phyloP scores from a whole-genome alignment of 179 eudicot species.

The Spinacia oleracea region DNA sequence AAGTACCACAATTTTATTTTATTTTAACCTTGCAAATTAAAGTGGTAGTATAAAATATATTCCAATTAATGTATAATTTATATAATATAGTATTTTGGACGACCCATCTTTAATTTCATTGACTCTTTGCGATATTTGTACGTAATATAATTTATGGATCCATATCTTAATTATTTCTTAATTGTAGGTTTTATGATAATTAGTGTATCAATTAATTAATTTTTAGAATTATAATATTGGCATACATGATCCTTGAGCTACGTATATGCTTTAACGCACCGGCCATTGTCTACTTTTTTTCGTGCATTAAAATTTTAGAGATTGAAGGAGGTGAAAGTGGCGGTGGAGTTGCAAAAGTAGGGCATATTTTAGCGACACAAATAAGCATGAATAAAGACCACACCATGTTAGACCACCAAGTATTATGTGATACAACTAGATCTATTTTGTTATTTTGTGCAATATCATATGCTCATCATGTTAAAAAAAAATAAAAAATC shows the following conservation, averaged over 20 bases:
- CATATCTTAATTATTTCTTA: too few relatives aligned
- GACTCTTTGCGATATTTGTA: conserved; percentile 25
- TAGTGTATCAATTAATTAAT: too few relatives aligned
- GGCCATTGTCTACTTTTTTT: conserved; percentile 5
- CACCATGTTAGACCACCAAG: too few relatives aligned
- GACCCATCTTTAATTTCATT: background rate
- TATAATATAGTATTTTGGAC: background rate
- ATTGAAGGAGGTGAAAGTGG: background rate
- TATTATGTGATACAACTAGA: too few relatives aligned
- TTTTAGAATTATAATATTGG: background rate
- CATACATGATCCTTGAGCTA: conserved; percentile 17
- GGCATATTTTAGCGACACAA: too few relatives aligned
- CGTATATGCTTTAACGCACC: conserved; percentile 16
- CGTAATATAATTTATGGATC: conserved; percentile 11
- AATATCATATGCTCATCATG: too few relatives aligned
- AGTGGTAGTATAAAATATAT: background rate
- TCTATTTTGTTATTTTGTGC: too few relatives aligned
- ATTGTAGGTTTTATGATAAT: background rate
- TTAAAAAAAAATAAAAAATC: too few relatives aligned
- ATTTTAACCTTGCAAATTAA: conserved; percentile 8
- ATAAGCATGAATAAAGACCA: too few relatives aligned
- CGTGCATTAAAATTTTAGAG: background rate
- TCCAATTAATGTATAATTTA: background rate
- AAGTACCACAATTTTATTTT: conserved; percentile 21
- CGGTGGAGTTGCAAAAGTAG: background rate